Percentiles rank a stretch among this genome's conserved stretches.
phyloP scores from a whole-genome alignment of 2,329 filamentous ascomycete species.

The Periconia sp. region DNA sequence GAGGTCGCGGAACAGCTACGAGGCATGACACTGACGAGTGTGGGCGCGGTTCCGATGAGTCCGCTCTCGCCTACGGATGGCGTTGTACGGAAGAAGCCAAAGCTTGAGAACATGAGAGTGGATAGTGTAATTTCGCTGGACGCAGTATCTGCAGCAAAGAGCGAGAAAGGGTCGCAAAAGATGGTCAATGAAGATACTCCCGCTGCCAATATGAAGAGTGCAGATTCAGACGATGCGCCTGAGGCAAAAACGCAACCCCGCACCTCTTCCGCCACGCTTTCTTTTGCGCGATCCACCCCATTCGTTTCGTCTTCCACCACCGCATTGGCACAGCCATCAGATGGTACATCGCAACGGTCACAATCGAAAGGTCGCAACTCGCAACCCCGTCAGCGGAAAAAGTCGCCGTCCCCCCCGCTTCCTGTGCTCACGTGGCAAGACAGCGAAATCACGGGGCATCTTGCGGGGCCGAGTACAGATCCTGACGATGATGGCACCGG shows the following conservation, averaged over 20 bases:
- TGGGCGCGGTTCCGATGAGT: constrained; percentile 37
- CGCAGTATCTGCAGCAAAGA: constrained; percentile 13
- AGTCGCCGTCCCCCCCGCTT: constrained; percentile 39
- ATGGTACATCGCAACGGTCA: constrained; percentile 10
- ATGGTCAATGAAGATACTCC: constrained; percentile 11
- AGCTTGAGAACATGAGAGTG: constrained; percentile 32
- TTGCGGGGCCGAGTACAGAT: constrained; percentile 55
- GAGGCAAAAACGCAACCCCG: constrained; percentile 32
- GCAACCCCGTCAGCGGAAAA: constrained; percentile 26
- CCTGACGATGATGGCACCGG: constrained; percentile 68
- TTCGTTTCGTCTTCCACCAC: constrained; percentile 26
- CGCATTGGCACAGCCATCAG: constrained; percentile 11
- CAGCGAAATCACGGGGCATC: constrained; percentile 67
- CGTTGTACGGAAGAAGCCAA: constrained; percentile 43
- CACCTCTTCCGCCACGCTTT: constrained; percentile 37
- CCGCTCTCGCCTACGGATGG: constrained; percentile 44
- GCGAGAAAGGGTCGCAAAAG: constrained; percentile 3
- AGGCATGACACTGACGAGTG: constrained; percentile 35
- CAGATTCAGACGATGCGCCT: constrained; percentile 33
- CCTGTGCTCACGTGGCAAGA: constrained; percentile 61
- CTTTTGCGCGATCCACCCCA: constrained; percentile 32
- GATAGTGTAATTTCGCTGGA: constrained; percentile 24
- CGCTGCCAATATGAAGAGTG: constrained; percentile 5
- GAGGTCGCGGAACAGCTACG: constrained; percentile 44
- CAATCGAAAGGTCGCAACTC: constrained; percentile 9